Base-by-base conservation (phyloP, 1,284 basidiomycete species). In the Golubevia pallescens region DNA sequence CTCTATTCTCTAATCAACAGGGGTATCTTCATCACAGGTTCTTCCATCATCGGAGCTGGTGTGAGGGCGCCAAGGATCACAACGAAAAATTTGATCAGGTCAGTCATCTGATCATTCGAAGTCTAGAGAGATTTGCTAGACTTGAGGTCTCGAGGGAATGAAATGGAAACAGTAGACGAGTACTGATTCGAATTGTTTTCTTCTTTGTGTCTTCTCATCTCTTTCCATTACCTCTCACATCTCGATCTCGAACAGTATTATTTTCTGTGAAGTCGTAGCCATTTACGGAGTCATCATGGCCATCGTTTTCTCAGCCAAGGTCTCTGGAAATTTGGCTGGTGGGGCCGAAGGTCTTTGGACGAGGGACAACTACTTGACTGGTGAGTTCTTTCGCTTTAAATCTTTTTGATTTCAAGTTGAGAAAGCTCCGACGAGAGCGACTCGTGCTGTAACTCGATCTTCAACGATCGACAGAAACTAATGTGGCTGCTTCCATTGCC, bases 71-170 rank as follows among this genome's bases (percentile, higher is more conserved):
- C 97, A 8, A 89, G 97, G 70, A 99, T 99, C 74, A 90, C 92
- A 61, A 98, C 96, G 48, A 99, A 99, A 90, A 99, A 99, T 86
- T 87, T 99, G 86, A 97, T 98, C 80, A 95, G 93, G 95, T 94
- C 66, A 67, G 90, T 86, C 28, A 5, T 19, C 34, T 14, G 16
- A 3, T 28, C n/a, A n/a, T n/a, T n/a, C n/a, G n/a, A n/a, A n/a
- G n/a, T n/a, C n/a, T n/a, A n/a, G n/a, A n/a, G n/a, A n/a, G n/a
- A n/a, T n/a, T n/a, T n/a, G n/a, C n/a, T n/a, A n/a, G n/a, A n/a
- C n/a, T n/a, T n/a, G n/a, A n/a, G n/a, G n/a, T n/a, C n/a, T n/a
- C n/a, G n/a, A n/a, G n/a, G n/a, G n/a, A n/a, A n/a, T n/a, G n/a
- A n/a, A n/a, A n/a, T n/a, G n/a, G n/a, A n/a, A n/a, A n/a, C n/a